A percentile compares a stretch with the other conserved stretches of the same genome.
Evolutionary conservation across 495 filamentous ascomycete species (phyloP).

Genomic region (Penicillium cinerascens): DNA sequence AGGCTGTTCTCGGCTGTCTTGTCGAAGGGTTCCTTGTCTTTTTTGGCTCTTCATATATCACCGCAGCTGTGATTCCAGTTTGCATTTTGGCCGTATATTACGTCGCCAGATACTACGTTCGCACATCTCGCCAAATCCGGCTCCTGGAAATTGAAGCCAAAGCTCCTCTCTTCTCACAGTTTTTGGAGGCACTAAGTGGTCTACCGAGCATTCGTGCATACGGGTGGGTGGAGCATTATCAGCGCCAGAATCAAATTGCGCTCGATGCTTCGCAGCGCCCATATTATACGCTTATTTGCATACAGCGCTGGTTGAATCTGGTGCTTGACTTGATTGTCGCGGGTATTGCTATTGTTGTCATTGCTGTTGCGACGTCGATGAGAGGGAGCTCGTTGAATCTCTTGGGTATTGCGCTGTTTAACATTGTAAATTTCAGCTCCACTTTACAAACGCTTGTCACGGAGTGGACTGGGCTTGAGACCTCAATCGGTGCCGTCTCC

Average conservation of each 20-base stretch:
- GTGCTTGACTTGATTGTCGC: conserved; percentile 59
- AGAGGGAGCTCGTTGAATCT: conserved; percentile 16
- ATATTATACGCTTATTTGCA: conserved; percentile 57
- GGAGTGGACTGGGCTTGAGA: conserved; percentile 27
- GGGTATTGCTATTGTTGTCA: conserved; percentile 54
- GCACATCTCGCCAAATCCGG: conserved; percentile 49
- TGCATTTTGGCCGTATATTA: conserved; percentile 18
- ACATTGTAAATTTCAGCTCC: conserved; percentile 30
- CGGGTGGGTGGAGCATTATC: conserved; percentile 56
- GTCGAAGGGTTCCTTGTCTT: conserved; percentile 19
- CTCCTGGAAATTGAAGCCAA: conserved; percentile 55
- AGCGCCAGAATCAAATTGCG: conserved; percentile 53
- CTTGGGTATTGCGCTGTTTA: conserved; percentile 30
- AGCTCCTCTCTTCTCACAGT: conserved; percentile 67
- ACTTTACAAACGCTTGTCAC: conserved; percentile 21
- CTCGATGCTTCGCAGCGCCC: conserved; percentile 56
- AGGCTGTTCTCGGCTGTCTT: conserved; percentile 9
- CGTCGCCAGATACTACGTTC: conserved; percentile 28
- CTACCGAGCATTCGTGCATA: conserved; percentile 70
- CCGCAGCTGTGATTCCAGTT: conserved; percentile 14
- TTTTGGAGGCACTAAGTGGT: conserved; percentile 62
- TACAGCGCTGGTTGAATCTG: conserved; percentile 69
- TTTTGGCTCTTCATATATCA: conserved; percentile 20
- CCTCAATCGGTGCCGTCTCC: conserved; percentile 30
- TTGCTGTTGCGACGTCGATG: conserved; percentile 21